Base-by-base conservation (phyloP, 1,139 yeast species). In the Protomyces inouyei region DNA sequence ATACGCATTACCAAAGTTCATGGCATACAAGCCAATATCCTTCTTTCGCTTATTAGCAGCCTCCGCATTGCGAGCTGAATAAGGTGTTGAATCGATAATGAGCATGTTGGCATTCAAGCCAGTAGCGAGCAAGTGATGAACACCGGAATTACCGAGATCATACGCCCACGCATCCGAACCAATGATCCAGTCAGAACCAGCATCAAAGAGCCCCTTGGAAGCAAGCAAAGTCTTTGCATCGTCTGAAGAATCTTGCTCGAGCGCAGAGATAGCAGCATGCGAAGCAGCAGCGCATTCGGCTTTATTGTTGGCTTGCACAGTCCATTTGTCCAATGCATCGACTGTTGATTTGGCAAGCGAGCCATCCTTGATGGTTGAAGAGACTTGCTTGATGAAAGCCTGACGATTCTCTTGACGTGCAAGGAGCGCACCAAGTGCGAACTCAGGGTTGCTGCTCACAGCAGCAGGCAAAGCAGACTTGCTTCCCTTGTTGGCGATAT, bases 121-220 rank as follows among this genome's bases (percentile, higher is more conserved):
- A 0, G 93, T 85, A 40, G 91, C 78, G 57, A 92, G 79, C 16
- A 90, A 86, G 72, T 86, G 87, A 75, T 93, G 98, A 63, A 92
- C 88, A 74, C 98, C 97, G 10, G 96, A 87, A 69, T 88, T 81
- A 51, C 98, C 98, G 70, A 89, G 79, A 77, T 92, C 98, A 73
- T 87, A 91, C 23, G 97, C 83, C 98, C 98, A 92, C 40, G 95
- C 85, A 76, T 92, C 98, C 8, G 97, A 90, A 28, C 97, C 97
- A 68, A 93, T 80, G 68, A 92, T 79, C 98, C 98, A 92, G 67
- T 84, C 81, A 32, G 87, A 80, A 63, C 79, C 78, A 52, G 79
- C 72, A 54, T 73, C 74, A 69, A 86, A 80, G 68, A 77, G 80
- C 3, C 78, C 76, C 67, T 81, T 77, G 55, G 77, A 76, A 2